Evolutionary conservation across 352 stramenopile genomes (phyloP).

Genomic region (Phytophthora crassamura): DNA sequence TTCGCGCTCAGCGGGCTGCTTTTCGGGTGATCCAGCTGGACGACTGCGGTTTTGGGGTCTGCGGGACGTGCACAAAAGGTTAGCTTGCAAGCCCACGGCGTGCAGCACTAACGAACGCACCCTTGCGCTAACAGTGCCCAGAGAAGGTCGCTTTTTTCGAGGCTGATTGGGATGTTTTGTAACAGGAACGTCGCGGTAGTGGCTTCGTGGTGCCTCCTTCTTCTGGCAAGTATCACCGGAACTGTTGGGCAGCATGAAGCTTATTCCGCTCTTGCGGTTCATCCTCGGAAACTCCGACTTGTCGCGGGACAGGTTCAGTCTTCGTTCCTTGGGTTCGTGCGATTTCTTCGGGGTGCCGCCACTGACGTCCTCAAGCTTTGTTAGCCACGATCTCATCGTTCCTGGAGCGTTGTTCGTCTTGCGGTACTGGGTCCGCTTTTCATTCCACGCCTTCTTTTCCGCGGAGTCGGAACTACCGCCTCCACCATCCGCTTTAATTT

Average conservation of each 20-base stretch:
- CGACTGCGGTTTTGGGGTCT: slow-evolving; percentile 12
- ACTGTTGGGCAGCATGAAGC: slow-evolving; percentile 24
- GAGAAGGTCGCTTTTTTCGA: slow-evolving; percentile 24
- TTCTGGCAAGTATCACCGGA: slow-evolving; percentile 2
- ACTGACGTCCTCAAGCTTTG: slow-evolving; percentile 4
- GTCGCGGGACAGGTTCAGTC: slow-evolving; percentile 19
- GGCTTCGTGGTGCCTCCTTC: slow-evolving; percentile 17
- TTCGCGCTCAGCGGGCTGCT: background rate
- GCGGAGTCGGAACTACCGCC: background rate
- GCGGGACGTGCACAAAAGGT: background rate
- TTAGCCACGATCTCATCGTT: slow-evolving; percentile 28
- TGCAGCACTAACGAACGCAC: slow-evolving; percentile 14
- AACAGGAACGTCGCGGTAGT: background rate
- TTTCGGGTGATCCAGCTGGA: slow-evolving; percentile 18
- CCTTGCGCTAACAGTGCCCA: slow-evolving; percentile 31
- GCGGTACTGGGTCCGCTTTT: slow-evolving; percentile 27
- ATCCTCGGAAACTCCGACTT: slow-evolving; percentile 17
- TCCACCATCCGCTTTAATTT: slow-evolving; percentile 10
- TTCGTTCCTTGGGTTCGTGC: slow-evolving; percentile 18
- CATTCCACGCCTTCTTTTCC: slow-evolving; percentile 24
- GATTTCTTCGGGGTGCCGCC: slow-evolving; percentile 5
- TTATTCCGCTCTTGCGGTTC: slow-evolving; percentile 25
- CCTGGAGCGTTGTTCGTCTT: slow-evolving; percentile 10
- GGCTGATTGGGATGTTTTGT: slow-evolving; percentile 1
- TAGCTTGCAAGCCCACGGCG: background rate